Evolutionary conservation across 305 asterid species (phyloP).

Genomic region (Fraxinus albicans): DNA sequence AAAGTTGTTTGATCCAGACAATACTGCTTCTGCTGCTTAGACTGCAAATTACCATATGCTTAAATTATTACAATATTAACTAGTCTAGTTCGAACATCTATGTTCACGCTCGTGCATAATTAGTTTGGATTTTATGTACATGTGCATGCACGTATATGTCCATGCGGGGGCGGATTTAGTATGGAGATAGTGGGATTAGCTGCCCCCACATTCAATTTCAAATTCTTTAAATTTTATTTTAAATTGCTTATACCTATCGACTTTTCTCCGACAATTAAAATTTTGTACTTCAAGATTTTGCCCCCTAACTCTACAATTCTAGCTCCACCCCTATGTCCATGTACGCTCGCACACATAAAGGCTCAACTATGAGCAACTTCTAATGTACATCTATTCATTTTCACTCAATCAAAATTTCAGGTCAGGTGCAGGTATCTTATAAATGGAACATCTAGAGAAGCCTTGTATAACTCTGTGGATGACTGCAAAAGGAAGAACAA

Average conservation of each 20-base stretch:
- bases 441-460: no score
- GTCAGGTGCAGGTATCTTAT: not conserved
- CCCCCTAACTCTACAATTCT: no score
- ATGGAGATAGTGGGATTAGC: no score
- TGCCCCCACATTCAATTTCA: no score
- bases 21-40: slow-evolving; percentile 22
- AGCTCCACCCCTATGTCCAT: no score
- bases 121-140: not conserved
- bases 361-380: not conserved
- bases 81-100: not conserved
- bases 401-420: not conserved
- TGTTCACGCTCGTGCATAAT: not conserved
- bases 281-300: no score
- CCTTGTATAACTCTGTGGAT: not conserved
- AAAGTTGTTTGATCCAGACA: slow-evolving; percentile 21
- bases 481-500: not conserved
- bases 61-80: not conserved
- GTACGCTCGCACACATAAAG: not conserved
- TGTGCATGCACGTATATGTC: not conserved
- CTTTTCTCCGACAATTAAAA: no score
- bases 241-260: no score
- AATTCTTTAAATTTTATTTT: no score
- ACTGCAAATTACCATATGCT: slow-evolving; percentile 22
- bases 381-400: not conserved
- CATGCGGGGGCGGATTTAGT: no score